Evolutionary conservation across 2,329 filamentous ascomycete genomes (phyloP).

Genomic region (Cercospora brassicicola): DNA sequence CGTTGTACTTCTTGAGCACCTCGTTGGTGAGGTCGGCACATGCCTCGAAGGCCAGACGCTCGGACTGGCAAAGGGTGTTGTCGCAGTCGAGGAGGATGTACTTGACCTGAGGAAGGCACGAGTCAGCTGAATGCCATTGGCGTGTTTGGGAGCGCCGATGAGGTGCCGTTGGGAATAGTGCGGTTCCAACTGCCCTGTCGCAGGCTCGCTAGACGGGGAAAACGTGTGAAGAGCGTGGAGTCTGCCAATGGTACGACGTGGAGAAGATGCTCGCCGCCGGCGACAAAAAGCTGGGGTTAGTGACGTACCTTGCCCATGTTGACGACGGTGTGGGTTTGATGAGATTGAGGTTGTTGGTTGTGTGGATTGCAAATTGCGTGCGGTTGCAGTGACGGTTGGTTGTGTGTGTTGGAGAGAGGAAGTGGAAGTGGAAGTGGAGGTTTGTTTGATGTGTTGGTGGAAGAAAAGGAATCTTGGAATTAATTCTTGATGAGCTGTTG

Average conservation of each 20-base stretch:
- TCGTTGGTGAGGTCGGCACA: conserved; percentile 87
- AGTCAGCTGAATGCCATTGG: conserved; percentile 9
- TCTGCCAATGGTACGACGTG: conserved; percentile 5
- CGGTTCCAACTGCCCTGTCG: neutral
- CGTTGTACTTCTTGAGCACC: conserved; percentile 67
- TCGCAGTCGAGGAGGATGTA: conserved; percentile 61
- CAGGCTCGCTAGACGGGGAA: neutral
- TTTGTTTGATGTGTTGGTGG: neutral
- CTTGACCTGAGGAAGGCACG: conserved; percentile 40
- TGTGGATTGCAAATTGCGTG: neutral
- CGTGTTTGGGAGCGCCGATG: neutral
- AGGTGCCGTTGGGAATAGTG: neutral
- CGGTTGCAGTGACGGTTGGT: neutral
- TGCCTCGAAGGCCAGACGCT: conserved; percentile 86
- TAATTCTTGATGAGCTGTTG: conserved; percentile 3
- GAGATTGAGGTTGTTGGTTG: neutral
- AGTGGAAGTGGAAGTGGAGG: neutral
- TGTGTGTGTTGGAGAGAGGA: neutral
- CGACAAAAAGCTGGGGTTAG: neutral
- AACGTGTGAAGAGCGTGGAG: conserved; percentile 3
- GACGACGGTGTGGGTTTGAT: conserved; percentile 10
- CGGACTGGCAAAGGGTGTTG: conserved; percentile 91
- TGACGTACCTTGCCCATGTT: conserved; percentile 19
- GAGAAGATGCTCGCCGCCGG: conserved; percentile 7
- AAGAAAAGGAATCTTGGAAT: neutral